Conservation (phyloP, 2,329 filamentous ascomycete species). For the Colletotrichum tanaceti region DNA sequence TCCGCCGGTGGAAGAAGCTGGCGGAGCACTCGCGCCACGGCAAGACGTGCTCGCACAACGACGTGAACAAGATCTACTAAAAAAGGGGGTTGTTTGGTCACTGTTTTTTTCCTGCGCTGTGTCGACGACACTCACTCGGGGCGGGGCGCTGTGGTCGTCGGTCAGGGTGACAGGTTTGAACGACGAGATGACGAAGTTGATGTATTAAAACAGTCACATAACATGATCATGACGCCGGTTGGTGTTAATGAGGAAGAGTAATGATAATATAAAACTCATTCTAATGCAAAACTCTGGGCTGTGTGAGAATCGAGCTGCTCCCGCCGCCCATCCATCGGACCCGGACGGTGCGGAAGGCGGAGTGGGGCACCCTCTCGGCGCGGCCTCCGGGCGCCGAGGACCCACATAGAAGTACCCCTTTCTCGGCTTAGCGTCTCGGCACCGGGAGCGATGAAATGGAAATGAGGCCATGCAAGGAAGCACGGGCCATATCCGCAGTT, state of each 20-base stretch:
- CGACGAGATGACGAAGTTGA: too few relatives aligned
- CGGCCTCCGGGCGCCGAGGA: not conserved
- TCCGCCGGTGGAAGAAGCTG: conserved; percentile 28
- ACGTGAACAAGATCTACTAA: conserved; percentile 33
- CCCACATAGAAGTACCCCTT: not conserved
- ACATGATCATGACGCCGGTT: too few relatives aligned
- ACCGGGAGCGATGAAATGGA: conserved; percentile 8
- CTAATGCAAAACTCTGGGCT: too few relatives aligned
- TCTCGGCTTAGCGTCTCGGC: conserved; percentile 16
- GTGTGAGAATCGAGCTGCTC: too few relatives aligned
- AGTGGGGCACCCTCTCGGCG: not conserved
- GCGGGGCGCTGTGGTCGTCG: too few relatives aligned
- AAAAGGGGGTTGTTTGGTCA: too few relatives aligned
- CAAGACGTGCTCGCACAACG: conserved; percentile 39
- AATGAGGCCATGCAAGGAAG: conserved; percentile 14
- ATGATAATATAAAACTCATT: too few relatives aligned
- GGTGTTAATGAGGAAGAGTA: too few relatives aligned
- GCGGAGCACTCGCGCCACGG: conserved; percentile 33
- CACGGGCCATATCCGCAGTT: conserved; percentile 24
- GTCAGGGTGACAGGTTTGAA: too few relatives aligned
- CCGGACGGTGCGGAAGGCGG: not conserved
- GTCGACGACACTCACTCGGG: too few relatives aligned
- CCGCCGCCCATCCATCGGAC: not conserved
- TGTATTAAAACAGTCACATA: too few relatives aligned
- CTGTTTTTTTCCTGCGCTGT: too few relatives aligned